Base-by-base conservation (phyloP, 2,329 filamentous ascomycete species). In the Parafenestella ontariensis region DNA sequence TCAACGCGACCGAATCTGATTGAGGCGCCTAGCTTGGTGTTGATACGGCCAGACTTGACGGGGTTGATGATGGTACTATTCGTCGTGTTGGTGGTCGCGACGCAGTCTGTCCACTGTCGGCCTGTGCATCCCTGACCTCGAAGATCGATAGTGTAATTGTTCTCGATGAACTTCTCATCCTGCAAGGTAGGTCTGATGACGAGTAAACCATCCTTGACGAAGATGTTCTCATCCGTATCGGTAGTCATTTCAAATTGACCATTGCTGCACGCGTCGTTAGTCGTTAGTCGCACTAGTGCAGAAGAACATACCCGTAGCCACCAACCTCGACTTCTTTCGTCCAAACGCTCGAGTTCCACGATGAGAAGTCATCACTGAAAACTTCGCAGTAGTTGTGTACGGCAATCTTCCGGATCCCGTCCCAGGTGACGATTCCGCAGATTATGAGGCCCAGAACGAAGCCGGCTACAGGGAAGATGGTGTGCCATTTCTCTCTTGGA, bases 1-100 rank as follows among this genome's bases (percentile, higher is more conserved):
- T 96, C 90, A 47, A 96, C 83, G 39, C 90, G 89, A 43, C 91
- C 91, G 71, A 90, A 96, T 76, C 87, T 91, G 79, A 96, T 90
- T 15, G 78, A 83, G 6, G 86, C 86, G 15, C 88, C 85, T 39
- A 84, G 84, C 70, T 85, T 89, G 52, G 89, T 93, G 77, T 88
- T 89, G 77, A 96, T 86, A 56, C 91, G 89, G 6, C 86, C 91
- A 1, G 91, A 94, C 65, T 86, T 88, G 58, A 89, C 86, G 0
- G 91, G 91, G 31, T 90, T 90, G 33, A 95, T 84, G 58, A 94
- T 88, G 51, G 86, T 89, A 11, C 87, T 83, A 71, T 93, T 92
- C 10, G 90, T 92, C 46, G 82, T 85, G 77, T 95, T 95, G 63
- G 91, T 95, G 13, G 79, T 78, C 5, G 87, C 83, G 44, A 92